A percentile compares a stretch with the other conserved stretches of the same genome.
phyloP scores from a whole-genome alignment of 768 basidiomycete species.

The Rhizopogon salebrosus region DNA sequence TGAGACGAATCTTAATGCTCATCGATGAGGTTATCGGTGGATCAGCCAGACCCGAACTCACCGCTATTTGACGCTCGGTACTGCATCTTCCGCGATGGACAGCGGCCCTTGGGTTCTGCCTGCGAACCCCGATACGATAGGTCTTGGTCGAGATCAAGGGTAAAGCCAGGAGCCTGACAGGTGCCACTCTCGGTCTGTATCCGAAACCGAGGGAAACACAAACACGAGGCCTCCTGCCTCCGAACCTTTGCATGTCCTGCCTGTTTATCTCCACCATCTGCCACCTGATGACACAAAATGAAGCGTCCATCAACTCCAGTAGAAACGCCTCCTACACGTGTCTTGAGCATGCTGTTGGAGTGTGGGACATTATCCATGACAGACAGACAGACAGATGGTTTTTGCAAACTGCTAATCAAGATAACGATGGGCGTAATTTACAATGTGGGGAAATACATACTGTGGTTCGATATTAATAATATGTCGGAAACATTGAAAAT shows the following conservation, averaged over 20 bases:
- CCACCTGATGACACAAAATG: not conserved
- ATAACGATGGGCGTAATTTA: not conserved
- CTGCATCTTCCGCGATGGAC: not conserved
- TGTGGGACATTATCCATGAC: not conserved
- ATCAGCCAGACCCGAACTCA: not conserved
- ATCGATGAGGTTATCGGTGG: constrained; percentile 8
- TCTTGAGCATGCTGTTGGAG: not conserved
- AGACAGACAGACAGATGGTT: not conserved
- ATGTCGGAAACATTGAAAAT: not conserved
- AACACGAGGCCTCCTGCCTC: not conserved
- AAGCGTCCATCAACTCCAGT: not conserved
- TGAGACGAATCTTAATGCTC: constrained; percentile 25
- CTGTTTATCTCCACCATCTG: not conserved
- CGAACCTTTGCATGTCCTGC: not conserved
- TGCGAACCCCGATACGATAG: not conserved
- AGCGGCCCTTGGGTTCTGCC: not conserved
- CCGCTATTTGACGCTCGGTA: not conserved
- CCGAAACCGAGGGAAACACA: constrained; percentile 1
- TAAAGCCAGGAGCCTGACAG: not conserved
- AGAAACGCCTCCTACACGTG: not conserved
- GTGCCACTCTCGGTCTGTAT: not conserved
- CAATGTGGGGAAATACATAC: not conserved
- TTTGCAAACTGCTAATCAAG: not conserved
- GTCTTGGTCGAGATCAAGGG: not conserved
- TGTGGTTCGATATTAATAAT: not conserved